phyloP scores from a whole-genome alignment of 2,329 filamentous ascomycete species.

The Cercospora zeae-maydis region DNA sequence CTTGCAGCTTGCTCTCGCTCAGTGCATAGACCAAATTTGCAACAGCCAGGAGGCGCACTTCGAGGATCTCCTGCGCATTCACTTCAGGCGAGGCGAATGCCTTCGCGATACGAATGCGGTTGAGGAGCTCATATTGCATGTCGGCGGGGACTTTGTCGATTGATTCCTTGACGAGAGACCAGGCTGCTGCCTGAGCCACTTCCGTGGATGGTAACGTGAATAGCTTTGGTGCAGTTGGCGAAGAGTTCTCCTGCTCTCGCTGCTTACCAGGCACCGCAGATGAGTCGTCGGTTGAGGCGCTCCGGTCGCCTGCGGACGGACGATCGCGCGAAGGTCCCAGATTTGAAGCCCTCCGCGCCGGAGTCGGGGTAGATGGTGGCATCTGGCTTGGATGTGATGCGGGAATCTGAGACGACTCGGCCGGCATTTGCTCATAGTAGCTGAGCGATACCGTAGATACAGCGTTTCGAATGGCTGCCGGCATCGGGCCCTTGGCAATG shows the following conservation, averaged over 20 bases:
- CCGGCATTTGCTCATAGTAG: constrained; percentile 61
- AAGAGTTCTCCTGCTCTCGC: constrained; percentile 36
- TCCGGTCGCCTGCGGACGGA: constrained; percentile 27
- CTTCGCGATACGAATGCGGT: constrained; percentile 78
- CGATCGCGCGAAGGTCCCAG: constrained; percentile 42
- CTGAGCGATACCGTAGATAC: constrained; percentile 75
- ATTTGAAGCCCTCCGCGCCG: constrained; percentile 62
- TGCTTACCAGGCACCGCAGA: constrained; percentile 28
- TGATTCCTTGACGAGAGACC: constrained; percentile 43
- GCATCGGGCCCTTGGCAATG: constrained; percentile 57
- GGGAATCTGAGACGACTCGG: constrained; percentile 32
- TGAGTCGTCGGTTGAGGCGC: constrained; percentile 27
- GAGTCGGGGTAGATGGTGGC: constrained; percentile 57
- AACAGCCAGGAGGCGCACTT: constrained; percentile 76
- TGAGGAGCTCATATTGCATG: constrained; percentile 77
- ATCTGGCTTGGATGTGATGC: constrained; percentile 36
- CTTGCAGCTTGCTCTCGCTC: constrained; percentile 74
- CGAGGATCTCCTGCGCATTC: constrained; percentile 68
- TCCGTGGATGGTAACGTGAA: constrained; percentile 61
- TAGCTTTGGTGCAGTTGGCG: constrained; percentile 47
- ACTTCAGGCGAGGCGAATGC: constrained; percentile 65
- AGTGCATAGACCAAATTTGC: constrained; percentile 90
- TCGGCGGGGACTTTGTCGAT: constrained; percentile 64
- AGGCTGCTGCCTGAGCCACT: constrained; percentile 42
- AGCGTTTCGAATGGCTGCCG: constrained; percentile 59